Evolutionary conservation across 208 protist species (phyloP).

Genomic region (Naegleria fowleri): DNA sequence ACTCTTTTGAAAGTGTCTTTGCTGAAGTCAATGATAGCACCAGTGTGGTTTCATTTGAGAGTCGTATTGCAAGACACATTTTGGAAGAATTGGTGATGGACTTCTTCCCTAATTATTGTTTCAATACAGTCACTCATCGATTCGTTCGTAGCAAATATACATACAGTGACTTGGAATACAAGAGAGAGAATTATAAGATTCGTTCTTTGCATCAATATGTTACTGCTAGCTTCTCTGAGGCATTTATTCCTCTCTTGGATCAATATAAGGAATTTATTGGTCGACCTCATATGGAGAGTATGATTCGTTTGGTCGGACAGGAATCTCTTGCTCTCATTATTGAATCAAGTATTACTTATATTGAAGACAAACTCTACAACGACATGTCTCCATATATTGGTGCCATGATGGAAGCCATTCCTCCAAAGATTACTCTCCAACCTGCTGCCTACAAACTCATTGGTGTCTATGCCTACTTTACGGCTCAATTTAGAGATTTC

Average conservation of each 20-base stretch:
- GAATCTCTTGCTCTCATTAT: constrained; percentile 48
- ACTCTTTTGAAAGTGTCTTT: constrained; percentile 52
- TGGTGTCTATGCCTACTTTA: constrained; percentile 46
- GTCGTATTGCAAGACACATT: constrained; percentile 52
- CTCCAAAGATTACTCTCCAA: constrained; percentile 46
- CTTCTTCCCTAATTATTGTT: constrained; percentile 55
- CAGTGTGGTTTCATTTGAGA: constrained; percentile 50
- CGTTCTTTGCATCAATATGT: background rate
- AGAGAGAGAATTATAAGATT: constrained; percentile 29
- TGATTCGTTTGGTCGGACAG: constrained; percentile 44
- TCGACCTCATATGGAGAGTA: constrained; percentile 39
- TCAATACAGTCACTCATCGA: constrained; percentile 47
- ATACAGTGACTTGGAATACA: constrained; percentile 32
- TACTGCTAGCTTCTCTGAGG: background rate
- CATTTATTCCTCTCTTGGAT: constrained; percentile 39
- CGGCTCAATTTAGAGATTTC: constrained; percentile 44
- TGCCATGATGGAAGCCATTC: constrained; percentile 51
- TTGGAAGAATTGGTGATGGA: constrained; percentile 50
- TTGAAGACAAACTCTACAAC: constrained; percentile 50
- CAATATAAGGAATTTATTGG: constrained; percentile 51
- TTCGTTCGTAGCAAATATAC: constrained; percentile 43
- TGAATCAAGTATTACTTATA: constrained; percentile 41
- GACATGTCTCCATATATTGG: constrained; percentile 48
- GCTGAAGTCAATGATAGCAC: constrained; percentile 52
- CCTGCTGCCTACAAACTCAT: background rate